These are phyloP conservation scores for Pseudogymnoascus sp. DNA, from an alignment of 2,329 filamentous ascomycete genomes.

Conservation along the genomic window DNA sequence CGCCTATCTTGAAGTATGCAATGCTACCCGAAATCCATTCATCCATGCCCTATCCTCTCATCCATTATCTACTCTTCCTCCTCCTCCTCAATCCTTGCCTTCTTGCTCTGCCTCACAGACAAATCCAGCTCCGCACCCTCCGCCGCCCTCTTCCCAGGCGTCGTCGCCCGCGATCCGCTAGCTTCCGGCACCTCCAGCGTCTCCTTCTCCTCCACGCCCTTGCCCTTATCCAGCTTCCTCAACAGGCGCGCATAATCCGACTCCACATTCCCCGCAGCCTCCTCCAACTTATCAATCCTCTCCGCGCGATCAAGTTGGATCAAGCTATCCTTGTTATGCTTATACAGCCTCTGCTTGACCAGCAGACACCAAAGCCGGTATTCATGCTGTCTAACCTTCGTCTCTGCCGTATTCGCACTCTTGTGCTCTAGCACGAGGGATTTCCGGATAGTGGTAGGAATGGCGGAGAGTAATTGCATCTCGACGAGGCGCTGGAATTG, in stretches of 20 bases:
- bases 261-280: conserved; percentile 60
- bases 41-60: conserved; percentile 7
- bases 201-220: conserved; percentile 32
- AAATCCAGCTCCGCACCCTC: conserved; percentile 31
- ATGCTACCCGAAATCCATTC: background rate
- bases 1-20: background rate
- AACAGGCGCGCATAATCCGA: conserved; percentile 66
- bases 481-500: conserved; percentile 70
- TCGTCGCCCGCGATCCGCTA: conserved; percentile 31
- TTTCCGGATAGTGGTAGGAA: conserved; percentile 50
- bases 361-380: conserved; percentile 67
- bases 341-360: conserved; percentile 70
- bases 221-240: conserved; percentile 9
- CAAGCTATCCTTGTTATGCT: conserved; percentile 65
- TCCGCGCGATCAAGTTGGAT: conserved; percentile 62
- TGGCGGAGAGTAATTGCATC: conserved; percentile 61
- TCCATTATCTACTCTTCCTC: background rate
- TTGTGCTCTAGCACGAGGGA: conserved; percentile 34
- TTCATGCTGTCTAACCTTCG: conserved; percentile 50
- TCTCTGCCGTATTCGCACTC: conserved; percentile 36
- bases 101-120: conserved; percentile 4
- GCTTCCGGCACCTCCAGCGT: conserved; percentile 41
- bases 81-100: conserved; percentile 8
- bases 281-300: conserved; percentile 63
- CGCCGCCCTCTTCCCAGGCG: conserved; percentile 32